Evolutionary conservation across 2,329 filamentous ascomycete genomes (phyloP).

Genomic region (Fusarium secorum): DNA sequence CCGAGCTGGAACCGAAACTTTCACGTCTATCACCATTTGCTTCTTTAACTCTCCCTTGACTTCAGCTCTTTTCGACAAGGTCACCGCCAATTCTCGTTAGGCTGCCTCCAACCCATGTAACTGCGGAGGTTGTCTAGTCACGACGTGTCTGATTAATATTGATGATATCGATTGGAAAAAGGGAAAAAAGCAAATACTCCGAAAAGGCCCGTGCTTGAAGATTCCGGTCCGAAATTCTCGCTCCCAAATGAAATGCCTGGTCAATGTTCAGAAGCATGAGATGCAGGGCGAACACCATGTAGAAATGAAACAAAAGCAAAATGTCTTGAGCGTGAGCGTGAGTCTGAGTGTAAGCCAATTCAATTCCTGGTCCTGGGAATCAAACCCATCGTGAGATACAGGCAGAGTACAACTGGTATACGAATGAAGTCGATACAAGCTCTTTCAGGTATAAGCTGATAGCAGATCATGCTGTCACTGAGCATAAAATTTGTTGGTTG

Average conservation of each 20-base stretch:
- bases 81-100: conserved; percentile 6
- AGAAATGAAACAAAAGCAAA: conserved; percentile 11
- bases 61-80: conserved; percentile 7
- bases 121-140: conserved; percentile 9
- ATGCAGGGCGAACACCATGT: conserved; percentile 19
- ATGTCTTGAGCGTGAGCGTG: conserved; percentile 13
- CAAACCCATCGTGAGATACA: conserved; percentile 2
- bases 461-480: conserved; percentile 24
- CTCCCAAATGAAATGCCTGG: conserved; percentile 4
- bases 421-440: neutral
- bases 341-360: conserved; percentile 2
- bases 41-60: conserved; percentile 6
- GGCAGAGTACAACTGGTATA: neutral
- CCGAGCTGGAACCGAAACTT: conserved; percentile 14
- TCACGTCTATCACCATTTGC: conserved; percentile 1
- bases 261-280: conserved; percentile 13
- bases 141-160: conserved; percentile 9
- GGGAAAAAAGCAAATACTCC: conserved; percentile 29
- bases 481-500: conserved; percentile 3
- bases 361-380: neutral
- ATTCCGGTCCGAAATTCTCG: conserved; percentile 9
- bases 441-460: neutral
- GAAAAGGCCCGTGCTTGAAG: conserved; percentile 26
- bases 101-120: conserved; percentile 5
- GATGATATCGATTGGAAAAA: neutral